A percentile compares a stretch with the other conserved stretches of the same genome.
Evolutionary conservation across 1,284 basidiomycete genomes (phyloP).

Genomic region (Ceratobasidium sp.): DNA sequence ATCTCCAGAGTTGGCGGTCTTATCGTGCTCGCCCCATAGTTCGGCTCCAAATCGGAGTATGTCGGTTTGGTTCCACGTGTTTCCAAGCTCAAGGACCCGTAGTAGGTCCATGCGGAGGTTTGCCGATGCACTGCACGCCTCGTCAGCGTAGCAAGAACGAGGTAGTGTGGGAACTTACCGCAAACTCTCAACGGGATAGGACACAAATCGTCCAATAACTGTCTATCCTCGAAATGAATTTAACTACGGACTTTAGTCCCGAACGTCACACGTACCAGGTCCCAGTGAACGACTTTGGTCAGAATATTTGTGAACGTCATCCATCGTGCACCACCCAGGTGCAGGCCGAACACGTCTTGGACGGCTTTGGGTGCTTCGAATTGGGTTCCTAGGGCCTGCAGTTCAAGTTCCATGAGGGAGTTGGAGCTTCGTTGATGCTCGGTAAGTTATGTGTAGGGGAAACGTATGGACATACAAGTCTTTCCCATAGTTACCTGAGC

Average conservation of each 20-base stretch:
- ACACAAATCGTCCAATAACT: conserved; percentile 31
- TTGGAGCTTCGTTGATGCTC: conserved; percentile 13
- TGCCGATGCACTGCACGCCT: conserved; percentile 4
- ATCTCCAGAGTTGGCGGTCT: conserved; percentile 63
- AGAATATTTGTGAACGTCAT: conserved; percentile 32
- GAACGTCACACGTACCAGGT: conserved; percentile 36
- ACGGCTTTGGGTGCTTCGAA: conserved; percentile 16
- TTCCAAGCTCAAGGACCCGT: conserved; percentile 28
- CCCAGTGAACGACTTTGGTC: conserved; percentile 38
- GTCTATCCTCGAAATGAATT: conserved; percentile 1
- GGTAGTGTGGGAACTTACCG: neutral
- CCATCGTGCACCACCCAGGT: conserved; percentile 38
- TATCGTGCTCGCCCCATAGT: conserved; percentile 43
- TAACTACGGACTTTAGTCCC: neutral
- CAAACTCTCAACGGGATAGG: conserved; percentile 29
- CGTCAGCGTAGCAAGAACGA: neutral
- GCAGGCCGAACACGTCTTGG: conserved; percentile 8
- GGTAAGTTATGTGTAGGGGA: neutral
- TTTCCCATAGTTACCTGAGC: conserved; percentile 60
- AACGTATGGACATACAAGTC: conserved; percentile 57
- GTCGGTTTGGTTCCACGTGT: conserved; percentile 40
- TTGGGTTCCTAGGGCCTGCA: conserved; percentile 26
- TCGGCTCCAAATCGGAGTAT: conserved; percentile 45
- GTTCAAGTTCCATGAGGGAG: conserved; percentile 26
- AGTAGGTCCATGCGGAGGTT: conserved; percentile 18